These are phyloP conservation scores for Ogataea chonburiensis DNA, from an alignment of 805 yeast genomes.

Conservation along the genomic window DNA sequence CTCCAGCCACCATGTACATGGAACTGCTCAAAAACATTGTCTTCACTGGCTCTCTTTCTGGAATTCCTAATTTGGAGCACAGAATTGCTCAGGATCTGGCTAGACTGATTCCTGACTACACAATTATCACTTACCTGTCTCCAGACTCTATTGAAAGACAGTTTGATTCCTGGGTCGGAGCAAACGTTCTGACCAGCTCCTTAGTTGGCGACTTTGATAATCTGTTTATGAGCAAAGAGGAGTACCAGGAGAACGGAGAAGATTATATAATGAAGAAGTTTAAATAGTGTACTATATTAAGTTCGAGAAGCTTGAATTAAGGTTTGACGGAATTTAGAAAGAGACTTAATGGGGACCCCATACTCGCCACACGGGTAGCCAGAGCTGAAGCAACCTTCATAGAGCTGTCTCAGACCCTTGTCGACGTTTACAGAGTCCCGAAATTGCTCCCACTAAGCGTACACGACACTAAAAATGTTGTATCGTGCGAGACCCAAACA, in stretches of 20 bases:
- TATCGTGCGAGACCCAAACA: conserved; percentile 9
- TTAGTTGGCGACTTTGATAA: conserved; percentile 57
- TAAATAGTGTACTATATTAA: conserved; percentile 31
- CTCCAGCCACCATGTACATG: conserved; percentile 39
- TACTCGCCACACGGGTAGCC: no score
- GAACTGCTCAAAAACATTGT: conserved; percentile 48
- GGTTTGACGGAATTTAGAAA: no score
- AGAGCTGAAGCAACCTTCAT: not conserved
- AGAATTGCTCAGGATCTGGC: conserved; percentile 55
- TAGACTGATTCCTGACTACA: conserved; percentile 52
- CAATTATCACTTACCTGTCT: conserved; percentile 39
- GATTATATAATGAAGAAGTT: conserved; percentile 44
- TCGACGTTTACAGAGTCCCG: no score
- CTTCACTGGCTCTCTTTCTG: conserved; percentile 60
- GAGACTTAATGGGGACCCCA: no score
- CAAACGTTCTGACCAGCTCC: conserved; percentile 54
- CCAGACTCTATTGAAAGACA: conserved; percentile 50
- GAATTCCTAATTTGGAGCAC: conserved; percentile 54
- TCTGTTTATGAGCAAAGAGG: conserved; percentile 60
- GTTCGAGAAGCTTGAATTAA: no score
- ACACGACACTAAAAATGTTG: conserved; percentile 1
- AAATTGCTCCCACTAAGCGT: not conserved
- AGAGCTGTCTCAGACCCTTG: no score
- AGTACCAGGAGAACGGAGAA: conserved; percentile 63
- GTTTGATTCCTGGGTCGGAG: conserved; percentile 70